Base-by-base conservation (phyloP, 176 grass and related monocot species). In the Oryza nivara region DNA sequence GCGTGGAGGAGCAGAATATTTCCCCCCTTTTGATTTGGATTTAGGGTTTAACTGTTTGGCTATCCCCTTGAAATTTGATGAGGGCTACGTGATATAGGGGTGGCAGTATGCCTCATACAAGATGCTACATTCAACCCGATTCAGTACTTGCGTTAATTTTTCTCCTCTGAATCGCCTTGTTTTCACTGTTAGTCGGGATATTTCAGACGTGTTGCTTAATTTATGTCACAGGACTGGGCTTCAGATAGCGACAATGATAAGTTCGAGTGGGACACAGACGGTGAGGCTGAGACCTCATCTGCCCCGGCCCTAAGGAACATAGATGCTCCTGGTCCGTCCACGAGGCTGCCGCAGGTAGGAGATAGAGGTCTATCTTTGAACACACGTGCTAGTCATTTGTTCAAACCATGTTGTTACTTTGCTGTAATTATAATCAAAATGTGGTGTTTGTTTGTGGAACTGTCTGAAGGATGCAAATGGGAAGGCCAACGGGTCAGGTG, bases 181-280 rank as follows among this genome's bases (percentile, higher is more conserved):
- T 70, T 70, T 75, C 6, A 17, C 19, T 43, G 49, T 60, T 68
- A 25, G 51, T 35, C n/a, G 26, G 70, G 13, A 15, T 58, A 54
- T 60, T 74, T 91, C 68, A 77, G 3, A 15, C 34, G 3, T 34
- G 22, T 11, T 47, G 6, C 20, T 80, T 47, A 45, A 86, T 46
- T 66, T n/a, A 1, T 86, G 52, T 74, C 47, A 79, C 81, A 94
- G 89, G 69, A 93, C 44, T 65, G 80, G 77, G 43, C 76, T 40
- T 83, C 85, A 10, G 92, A 85, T 25, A 86, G 76, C 9, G 83
- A 87, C 41, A 80, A 82, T 19, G 74, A 23, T 46, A 72, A 51
- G n/a, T 74, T 93, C 13, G 81, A 82, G 9, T 91, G 83, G 88
- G 73, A 79, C 1, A 85, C 66, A 30, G 86, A 88, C 5, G 65